phyloP scores from a whole-genome alignment of 2,329 filamentous ascomycete species.

The Calonectria hongkongensis region DNA sequence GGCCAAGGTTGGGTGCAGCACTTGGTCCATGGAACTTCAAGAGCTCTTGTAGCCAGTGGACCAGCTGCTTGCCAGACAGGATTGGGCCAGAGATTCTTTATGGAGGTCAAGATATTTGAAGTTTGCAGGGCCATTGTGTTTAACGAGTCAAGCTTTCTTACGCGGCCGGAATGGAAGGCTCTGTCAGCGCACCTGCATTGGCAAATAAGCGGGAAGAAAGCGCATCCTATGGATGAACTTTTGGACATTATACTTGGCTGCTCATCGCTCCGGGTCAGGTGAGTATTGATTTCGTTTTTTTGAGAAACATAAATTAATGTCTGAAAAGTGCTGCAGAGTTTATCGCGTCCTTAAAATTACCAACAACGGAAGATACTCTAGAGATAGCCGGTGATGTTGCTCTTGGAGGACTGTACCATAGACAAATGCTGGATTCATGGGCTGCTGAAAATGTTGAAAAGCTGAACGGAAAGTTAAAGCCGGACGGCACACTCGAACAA shows the following conservation, averaged over 20 bases:
- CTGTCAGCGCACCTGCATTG: conserved; percentile 29
- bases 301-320: not conserved
- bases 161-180: conserved; percentile 48
- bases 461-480: rapidly evolving
- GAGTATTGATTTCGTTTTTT: conserved; percentile 8
- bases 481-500: not conserved
- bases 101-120: conserved; percentile 58
- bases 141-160: conserved; percentile 55
- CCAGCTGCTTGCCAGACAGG: conserved; percentile 51
- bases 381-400: conserved; percentile 36
- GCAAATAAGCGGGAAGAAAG: rapidly evolving
- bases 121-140: conserved; percentile 58
- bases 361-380: rapidly evolving
- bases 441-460: not conserved
- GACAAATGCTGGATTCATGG: conserved; percentile 47
- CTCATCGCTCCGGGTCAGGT: conserved; percentile 58
- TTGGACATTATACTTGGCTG: conserved; percentile 58
- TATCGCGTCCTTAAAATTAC: not conserved
- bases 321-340: conserved; percentile 32
- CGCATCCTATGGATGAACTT: conserved; percentile 49
- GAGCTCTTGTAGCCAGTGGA: conserved; percentile 56
- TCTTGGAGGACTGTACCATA: conserved; percentile 46
- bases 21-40: conserved; percentile 59
- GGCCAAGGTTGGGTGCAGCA: conserved; percentile 60
- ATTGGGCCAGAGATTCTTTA: conserved; percentile 54